Percentiles rank a stretch among this genome's conserved stretches.
phyloP scores from a whole-genome alignment of 1,139 yeast genomes.

The Suhomyces yuchorum region DNA sequence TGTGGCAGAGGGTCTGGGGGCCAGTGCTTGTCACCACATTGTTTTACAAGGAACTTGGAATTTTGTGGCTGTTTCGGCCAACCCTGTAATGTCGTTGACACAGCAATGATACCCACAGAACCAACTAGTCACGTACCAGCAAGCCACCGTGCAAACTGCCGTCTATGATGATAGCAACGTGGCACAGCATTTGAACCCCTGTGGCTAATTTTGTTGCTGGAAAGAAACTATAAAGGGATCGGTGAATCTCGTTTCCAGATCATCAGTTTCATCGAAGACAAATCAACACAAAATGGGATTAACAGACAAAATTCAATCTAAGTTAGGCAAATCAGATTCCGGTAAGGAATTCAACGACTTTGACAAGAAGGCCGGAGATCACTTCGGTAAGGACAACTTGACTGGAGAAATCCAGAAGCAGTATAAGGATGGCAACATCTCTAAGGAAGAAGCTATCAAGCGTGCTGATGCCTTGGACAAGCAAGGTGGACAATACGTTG shows the following conservation, averaged over 20 bases:
- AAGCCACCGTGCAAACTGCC: neutral
- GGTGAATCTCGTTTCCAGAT: neutral
- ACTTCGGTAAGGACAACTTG: slow-evolving; percentile 27
- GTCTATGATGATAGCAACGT: neutral
- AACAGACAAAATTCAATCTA: slow-evolving; percentile 36
- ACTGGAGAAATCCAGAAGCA: slow-evolving; percentile 29
- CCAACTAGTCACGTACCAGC: neutral
- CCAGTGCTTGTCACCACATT: neutral
- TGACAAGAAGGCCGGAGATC: slow-evolving; percentile 27
- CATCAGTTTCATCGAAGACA: neutral
- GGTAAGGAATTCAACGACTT: slow-evolving; percentile 10
- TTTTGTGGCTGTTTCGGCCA: neutral
- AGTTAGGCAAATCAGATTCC: slow-evolving; percentile 27
- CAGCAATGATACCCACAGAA: neutral
- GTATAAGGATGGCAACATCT: slow-evolving; percentile 33
- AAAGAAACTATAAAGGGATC: neutral
- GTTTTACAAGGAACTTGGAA: neutral
- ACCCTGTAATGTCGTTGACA: neutral
- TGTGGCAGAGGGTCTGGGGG: neutral
- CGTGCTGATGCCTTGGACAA: slow-evolving; percentile 31
- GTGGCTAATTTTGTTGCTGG: neutral
- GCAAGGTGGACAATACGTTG: slow-evolving; percentile 31
- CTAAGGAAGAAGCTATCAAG: slow-evolving; percentile 31
- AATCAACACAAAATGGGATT: slow-evolving; percentile 31
- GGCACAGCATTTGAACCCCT: neutral